These are phyloP conservation scores for Hysterangium stoloniferum DNA, from an alignment of 768 basidiomycete genomes.

Conservation along the genomic window DNA sequence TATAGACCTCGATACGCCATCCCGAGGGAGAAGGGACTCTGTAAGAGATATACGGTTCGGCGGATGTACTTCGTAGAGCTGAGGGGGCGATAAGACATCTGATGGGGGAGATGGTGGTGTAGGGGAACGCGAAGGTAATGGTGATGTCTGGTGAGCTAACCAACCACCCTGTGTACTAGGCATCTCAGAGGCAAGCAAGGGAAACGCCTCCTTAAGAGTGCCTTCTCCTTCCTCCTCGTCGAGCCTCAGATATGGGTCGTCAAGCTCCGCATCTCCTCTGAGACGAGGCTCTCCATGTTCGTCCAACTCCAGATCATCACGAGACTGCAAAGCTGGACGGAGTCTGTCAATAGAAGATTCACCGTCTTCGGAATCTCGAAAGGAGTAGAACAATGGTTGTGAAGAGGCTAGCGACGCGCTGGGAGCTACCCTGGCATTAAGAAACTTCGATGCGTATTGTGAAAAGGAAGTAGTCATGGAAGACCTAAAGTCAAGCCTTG, in stretches of 20 bases:
- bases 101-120: slow-evolving; percentile 39
- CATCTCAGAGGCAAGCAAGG: slow-evolving; percentile 28
- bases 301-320: slow-evolving; percentile 50
- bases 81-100: slow-evolving; percentile 31
- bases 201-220: slow-evolving; percentile 29
- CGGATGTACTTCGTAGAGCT: slow-evolving; percentile 1
- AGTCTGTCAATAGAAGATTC: slow-evolving; percentile 39
- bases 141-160: slow-evolving; percentile 71
- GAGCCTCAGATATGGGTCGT: slow-evolving; percentile 71
- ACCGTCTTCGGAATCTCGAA: slow-evolving; percentile 56
- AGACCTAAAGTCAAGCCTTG: too few relatives aligned
- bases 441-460: slow-evolving; percentile 69
- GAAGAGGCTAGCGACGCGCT: slow-evolving; percentile 45
- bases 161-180: slow-evolving; percentile 42
- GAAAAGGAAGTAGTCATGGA: slow-evolving; percentile 12
- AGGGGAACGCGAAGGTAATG: slow-evolving; percentile 38
- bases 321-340: slow-evolving; percentile 27
- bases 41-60: slow-evolving; percentile 42
- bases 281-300: slow-evolving; percentile 46
- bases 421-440: slow-evolving; percentile 48
- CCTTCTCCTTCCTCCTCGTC: slow-evolving; percentile 44
- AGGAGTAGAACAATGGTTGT: slow-evolving; percentile 85
- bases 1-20: slow-evolving; percentile 56
- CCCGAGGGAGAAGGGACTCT: slow-evolving; percentile 70
- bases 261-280: slow-evolving; percentile 44